A percentile compares a stretch with the other conserved stretches of the same genome.
phyloP scores from a whole-genome alignment of 106 monocot genomes.

The Alisma plantagoaquatica region DNA sequence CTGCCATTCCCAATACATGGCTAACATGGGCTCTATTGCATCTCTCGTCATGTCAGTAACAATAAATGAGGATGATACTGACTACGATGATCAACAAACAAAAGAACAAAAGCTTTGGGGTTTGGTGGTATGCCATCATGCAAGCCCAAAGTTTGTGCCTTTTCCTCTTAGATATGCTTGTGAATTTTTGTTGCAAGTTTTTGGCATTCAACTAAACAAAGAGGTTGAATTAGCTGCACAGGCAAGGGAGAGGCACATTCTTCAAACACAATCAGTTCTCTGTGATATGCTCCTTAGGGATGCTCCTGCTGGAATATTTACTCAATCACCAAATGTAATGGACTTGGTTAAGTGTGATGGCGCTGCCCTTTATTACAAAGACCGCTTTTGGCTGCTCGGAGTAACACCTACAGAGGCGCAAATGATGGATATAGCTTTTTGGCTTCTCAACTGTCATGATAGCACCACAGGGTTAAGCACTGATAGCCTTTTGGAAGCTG shows the following conservation, averaged over 20 bases:
- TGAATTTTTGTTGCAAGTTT: conserved; percentile 87
- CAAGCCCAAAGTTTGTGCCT: conserved; percentile 61
- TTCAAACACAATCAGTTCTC: conserved; percentile 63
- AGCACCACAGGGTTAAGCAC: conserved; percentile 72
- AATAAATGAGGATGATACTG: conserved; percentile 47
- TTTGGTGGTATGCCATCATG: conserved; percentile 83
- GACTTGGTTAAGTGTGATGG: conserved; percentile 89
- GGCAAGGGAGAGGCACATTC: conserved; percentile 76
- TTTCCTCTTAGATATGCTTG: conserved; percentile 95
- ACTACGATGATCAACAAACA: conserved; percentile 29
- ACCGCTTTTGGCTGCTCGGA: conserved; percentile 62
- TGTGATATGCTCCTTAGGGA: conserved; percentile 95
- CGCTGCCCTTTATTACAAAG: conserved; percentile 71
- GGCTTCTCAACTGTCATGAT: conserved; percentile 63
- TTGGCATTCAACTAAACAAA: conserved; percentile 71
- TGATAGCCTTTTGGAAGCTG: conserved; percentile 79
- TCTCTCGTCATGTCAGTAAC: conserved; percentile 84
- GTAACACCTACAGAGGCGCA: conserved; percentile 52
- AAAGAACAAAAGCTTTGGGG: conserved; percentile 80
- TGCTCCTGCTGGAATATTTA: conserved; percentile 77
- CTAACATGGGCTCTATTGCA: conserved; percentile 84
- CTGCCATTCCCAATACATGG: conserved; percentile 91
- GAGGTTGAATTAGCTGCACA: conserved; percentile 82
- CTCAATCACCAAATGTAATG: conserved; percentile 80
- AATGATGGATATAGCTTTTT: conserved; percentile 46